Conservation (phyloP, 1,139 yeast genomes). For the Scheffersomyces titani region DNA sequence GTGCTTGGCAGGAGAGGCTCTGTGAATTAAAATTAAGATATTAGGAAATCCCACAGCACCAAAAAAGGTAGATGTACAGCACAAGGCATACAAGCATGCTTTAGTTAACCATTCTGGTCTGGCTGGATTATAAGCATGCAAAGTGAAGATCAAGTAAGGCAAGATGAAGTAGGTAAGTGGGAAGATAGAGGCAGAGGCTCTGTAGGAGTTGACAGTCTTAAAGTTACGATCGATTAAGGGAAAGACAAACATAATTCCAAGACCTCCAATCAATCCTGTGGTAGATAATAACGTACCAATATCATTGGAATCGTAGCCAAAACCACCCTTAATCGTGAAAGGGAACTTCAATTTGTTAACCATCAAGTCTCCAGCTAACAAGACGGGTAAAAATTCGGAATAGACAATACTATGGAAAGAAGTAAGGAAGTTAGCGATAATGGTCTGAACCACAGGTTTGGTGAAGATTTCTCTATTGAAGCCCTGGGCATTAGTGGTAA, state of each 20-base stretch:
- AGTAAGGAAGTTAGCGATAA: conserved; percentile 18
- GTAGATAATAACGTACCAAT: conserved; percentile 27
- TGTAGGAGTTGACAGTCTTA: conserved; percentile 21
- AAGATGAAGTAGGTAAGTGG: conserved; percentile 23
- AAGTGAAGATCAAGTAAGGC: conserved; percentile 25
- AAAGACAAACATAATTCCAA: conserved; percentile 22
- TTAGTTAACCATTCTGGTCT: conserved; percentile 17
- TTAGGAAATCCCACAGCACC: conserved; percentile 41
- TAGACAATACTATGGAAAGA: conserved; percentile 21
- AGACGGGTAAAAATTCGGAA: conserved; percentile 24
- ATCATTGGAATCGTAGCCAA: conserved; percentile 19
- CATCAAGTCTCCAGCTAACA: conserved; percentile 20
- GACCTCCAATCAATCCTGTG: conserved; percentile 26
- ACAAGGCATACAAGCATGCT: conserved; percentile 13
- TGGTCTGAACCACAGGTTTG: conserved; percentile 21
- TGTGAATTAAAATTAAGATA: conserved; percentile 44
- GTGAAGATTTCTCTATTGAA: conserved; percentile 17
- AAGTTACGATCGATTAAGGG: conserved; percentile 25
- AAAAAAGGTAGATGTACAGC: conserved; percentile 14
- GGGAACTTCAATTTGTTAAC: conserved; percentile 17
- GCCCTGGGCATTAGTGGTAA: conserved; percentile 1
- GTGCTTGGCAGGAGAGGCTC: conserved; percentile 49
- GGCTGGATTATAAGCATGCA: conserved; percentile 14
- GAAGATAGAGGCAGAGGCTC: conserved; percentile 20
- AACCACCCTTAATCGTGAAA: conserved; percentile 21